Evolutionary conservation across 2,329 filamentous ascomycete genomes (phyloP).

Genomic region (Colletotrichum plurivorum): DNA sequence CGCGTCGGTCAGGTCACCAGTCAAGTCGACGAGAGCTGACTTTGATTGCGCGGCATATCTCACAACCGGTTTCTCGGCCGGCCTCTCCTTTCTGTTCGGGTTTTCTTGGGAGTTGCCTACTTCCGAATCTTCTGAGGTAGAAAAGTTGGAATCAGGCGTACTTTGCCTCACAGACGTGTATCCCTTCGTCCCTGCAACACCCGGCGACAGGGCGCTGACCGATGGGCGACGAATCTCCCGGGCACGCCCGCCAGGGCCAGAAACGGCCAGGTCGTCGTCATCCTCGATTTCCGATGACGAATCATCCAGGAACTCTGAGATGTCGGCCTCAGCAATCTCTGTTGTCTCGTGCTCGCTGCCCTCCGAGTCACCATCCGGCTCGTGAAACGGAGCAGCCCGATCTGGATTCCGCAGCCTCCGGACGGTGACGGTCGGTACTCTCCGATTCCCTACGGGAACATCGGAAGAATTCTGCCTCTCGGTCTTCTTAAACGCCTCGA

Average conservation of each 20-base stretch:
- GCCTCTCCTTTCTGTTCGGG: not conserved
- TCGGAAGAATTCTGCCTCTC: conserved; percentile 12
- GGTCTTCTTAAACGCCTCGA: not conserved
- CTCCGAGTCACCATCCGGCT: conserved; percentile 6
- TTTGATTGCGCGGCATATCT: not conserved
- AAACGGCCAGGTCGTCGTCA: not conserved
- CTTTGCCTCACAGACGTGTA: too few relatives aligned
- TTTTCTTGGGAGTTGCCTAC: not conserved
- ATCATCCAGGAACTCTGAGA: conserved; percentile 31
- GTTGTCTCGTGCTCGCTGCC: conserved; percentile 23
- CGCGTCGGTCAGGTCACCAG: conserved; percentile 23
- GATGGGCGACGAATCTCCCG: not conserved
- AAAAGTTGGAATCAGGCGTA: too few relatives aligned
- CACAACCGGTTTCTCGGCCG: not conserved
- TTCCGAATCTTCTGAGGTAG: not conserved
- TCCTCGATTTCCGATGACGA: conserved; percentile 25
- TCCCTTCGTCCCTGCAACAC: not conserved
- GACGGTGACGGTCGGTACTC: not conserved
- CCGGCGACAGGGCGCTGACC: not conserved
- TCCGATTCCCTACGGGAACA: not conserved
- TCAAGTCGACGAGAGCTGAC: conserved; percentile 14
- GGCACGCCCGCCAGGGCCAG: not conserved
- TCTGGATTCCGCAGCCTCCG: conserved; percentile 3
- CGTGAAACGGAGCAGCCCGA: not conserved
- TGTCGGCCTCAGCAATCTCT: conserved; percentile 36